Percentiles rank a stretch among this genome's conserved stretches.
These are phyloP conservation scores for Mycena latifolia DNA, from an alignment of 768 basidiomycete genomes.

Conservation along the genomic window DNA sequence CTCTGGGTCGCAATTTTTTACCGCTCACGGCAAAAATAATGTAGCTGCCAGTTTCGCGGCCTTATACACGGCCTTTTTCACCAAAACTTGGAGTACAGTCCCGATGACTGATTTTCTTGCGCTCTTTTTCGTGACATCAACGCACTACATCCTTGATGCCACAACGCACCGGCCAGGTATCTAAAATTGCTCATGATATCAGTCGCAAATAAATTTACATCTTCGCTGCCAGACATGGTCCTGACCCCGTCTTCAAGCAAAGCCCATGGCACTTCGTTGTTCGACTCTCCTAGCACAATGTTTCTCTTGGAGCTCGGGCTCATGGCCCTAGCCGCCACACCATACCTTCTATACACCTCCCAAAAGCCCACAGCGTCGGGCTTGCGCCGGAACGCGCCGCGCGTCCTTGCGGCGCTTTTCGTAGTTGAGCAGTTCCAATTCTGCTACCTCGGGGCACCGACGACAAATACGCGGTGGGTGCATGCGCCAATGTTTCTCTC, in stretches of 20 bases:
- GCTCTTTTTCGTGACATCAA: conserved; percentile 23
- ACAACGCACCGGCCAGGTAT: conserved; percentile 20
- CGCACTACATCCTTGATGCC: conserved; percentile 22
- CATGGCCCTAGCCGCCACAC: conserved; percentile 19
- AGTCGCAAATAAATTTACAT: conserved; percentile 19
- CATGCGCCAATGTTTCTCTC: conserved; percentile 22
- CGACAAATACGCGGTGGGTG: conserved; percentile 23
- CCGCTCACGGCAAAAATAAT: conserved; percentile 21
- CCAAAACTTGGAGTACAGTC: conserved; percentile 20
- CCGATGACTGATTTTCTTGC: conserved; percentile 20
- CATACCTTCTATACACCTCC: conserved; percentile 19
- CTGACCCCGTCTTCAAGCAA: conserved; percentile 20
- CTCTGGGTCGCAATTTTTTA: conserved; percentile 17
- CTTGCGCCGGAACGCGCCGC: conserved; percentile 20
- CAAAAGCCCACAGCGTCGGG: conserved; percentile 20
- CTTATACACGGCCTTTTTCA: conserved; percentile 22
- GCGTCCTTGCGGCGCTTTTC: conserved; percentile 18
- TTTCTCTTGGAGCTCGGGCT: conserved; percentile 20
- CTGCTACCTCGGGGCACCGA: conserved; percentile 21
- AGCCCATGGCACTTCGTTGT: conserved; percentile 21
- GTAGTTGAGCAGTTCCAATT: conserved; percentile 21
- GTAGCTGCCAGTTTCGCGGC: conserved; percentile 19
- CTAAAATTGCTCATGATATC: conserved; percentile 20
- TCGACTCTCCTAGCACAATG: conserved; percentile 21
- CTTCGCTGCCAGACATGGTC: conserved; percentile 19